A percentile compares a stretch with the other conserved stretches of the same genome.
These are phyloP conservation scores for Acer campestre DNA, from an alignment of 345 rosid genomes.

Conservation along the genomic window DNA sequence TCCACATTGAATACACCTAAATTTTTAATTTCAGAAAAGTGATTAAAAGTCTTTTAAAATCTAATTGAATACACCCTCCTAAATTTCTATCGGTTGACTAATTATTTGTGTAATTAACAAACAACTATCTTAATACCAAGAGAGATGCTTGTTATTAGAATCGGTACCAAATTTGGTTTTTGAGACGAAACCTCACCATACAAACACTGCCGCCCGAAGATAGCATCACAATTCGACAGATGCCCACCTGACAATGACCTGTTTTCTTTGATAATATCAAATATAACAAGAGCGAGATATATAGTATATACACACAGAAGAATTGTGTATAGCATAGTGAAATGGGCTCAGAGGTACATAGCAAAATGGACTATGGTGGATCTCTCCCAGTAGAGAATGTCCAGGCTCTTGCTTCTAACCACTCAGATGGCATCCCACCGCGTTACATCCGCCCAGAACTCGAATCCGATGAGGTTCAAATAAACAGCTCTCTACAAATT, in stretches of 20 bases:
- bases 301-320: too few relatives aligned
- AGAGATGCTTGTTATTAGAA: too few relatives aligned
- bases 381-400: conserved; percentile 42
- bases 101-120: too few relatives aligned
- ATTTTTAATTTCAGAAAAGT: too few relatives aligned
- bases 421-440: conserved; percentile 26
- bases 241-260: neutral
- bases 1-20: too few relatives aligned
- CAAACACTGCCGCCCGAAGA: neutral
- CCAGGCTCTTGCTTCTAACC: conserved; percentile 40
- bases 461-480: conserved; percentile 16
- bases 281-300: too few relatives aligned
- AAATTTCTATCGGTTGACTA: too few relatives aligned
- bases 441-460: conserved; percentile 38
- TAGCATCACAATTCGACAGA: neutral
- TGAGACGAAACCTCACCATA: neutral
- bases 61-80: too few relatives aligned
- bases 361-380: conserved; percentile 18
- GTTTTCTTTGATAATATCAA: neutral
- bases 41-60: too few relatives aligned
- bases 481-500: conserved; percentile 26
- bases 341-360: conserved; percentile 4
- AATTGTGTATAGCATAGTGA: neutral
- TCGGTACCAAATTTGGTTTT: too few relatives aligned
- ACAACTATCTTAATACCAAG: too few relatives aligned